Base-by-base conservation (phyloP, 129 eudicot genomes). In the Daucus carota region DNA sequence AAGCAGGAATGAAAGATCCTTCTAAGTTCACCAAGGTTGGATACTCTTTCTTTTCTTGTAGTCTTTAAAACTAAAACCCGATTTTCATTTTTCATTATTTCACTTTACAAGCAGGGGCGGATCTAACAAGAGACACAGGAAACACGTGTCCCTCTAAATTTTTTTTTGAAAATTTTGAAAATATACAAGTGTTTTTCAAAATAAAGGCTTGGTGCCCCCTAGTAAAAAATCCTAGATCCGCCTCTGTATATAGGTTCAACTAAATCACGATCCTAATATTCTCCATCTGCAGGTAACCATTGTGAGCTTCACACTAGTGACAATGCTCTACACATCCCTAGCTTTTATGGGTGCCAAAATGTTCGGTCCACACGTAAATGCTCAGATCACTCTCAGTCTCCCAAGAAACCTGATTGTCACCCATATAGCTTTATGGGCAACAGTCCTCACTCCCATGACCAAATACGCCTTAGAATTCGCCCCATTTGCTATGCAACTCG, bases 301-400 rank as follows among this genome's bases (percentile, higher is more conserved):
- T 5, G 97, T 85, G 66, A 90, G 97, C 85, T 93, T 90, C 82
- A 76, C 92, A 73, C 17, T 80, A 67, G 96, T 90, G 65, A 90
- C 94, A 32, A 16, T 65, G 52, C 87, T 92, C 43, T 92, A 90
- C 71, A 85, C 89, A 80, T 43, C 90, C 73, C 74, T 88, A 76
- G 95, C 86, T 1, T 93, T 93, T 83, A 82, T 88, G 91, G 98
- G 97, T 5, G 96, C 95, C 46, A 88, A 87, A 76, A 69, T 93
- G 73, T 93, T 86, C 73, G 97, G 98, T 32, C 89, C 98, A 7
- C 80, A 83, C 75, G 90, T 93, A 24, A 85, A 80, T 45, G 74
- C 98, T 38, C 96, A 93, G 72, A 87, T 93, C 26, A 93, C 98
- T 45, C 92, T 93, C 42, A 90, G 96, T 85, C 84, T 93, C 92